phyloP scores from a whole-genome alignment of 2,329 filamentous ascomycete genomes.

The Didymella lethalis region DNA sequence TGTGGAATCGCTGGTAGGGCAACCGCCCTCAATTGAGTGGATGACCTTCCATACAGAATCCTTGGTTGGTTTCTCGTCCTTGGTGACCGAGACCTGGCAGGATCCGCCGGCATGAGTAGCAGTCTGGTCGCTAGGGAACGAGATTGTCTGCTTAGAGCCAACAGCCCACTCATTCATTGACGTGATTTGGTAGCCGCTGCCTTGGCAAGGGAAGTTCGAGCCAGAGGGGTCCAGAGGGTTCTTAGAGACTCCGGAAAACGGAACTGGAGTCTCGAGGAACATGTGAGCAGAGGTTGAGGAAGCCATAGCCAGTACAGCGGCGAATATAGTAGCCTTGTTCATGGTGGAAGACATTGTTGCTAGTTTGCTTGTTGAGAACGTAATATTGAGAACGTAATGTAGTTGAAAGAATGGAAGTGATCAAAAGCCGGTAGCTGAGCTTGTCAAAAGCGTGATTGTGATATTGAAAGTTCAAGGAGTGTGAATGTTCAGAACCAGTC shows the following conservation, averaged over 20 bases:
- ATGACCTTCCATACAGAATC: conserved; percentile 84
- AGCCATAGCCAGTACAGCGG: conserved; percentile 55
- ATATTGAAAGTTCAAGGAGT: conserved; percentile 21
- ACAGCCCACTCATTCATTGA: conserved; percentile 68
- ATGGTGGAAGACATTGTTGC: conserved; percentile 20
- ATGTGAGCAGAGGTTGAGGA: conserved; percentile 75
- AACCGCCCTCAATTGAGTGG: conserved; percentile 85
- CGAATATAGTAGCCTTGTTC: conserved; percentile 24
- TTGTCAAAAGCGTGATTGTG: conserved; percentile 18
- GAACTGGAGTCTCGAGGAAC: conserved; percentile 72
- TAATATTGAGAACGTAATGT: conserved; percentile 11
- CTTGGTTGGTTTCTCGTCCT: conserved; percentile 73
- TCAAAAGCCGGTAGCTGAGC: conserved; percentile 13
- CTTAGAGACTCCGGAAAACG: conserved; percentile 59
- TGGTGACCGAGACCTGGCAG: conserved; percentile 85
- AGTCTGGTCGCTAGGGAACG: conserved; percentile 66
- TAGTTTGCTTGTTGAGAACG: conserved; percentile 14
- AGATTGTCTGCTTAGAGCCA: conserved; percentile 67
- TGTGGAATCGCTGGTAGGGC: conserved; percentile 59
- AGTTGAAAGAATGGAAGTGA: conserved; percentile 17
- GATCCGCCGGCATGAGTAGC: conserved; percentile 90
- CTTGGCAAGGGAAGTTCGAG: conserved; percentile 83
- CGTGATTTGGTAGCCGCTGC: conserved; percentile 51
- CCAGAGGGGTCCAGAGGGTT: conserved; percentile 67
- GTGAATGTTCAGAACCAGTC: conserved; percentile 25